A percentile compares a stretch with the other conserved stretches of the same genome.
These are phyloP conservation scores for Monilinia fructigena DNA, from an alignment of 2,329 filamentous ascomycete genomes.

Conservation along the genomic window DNA sequence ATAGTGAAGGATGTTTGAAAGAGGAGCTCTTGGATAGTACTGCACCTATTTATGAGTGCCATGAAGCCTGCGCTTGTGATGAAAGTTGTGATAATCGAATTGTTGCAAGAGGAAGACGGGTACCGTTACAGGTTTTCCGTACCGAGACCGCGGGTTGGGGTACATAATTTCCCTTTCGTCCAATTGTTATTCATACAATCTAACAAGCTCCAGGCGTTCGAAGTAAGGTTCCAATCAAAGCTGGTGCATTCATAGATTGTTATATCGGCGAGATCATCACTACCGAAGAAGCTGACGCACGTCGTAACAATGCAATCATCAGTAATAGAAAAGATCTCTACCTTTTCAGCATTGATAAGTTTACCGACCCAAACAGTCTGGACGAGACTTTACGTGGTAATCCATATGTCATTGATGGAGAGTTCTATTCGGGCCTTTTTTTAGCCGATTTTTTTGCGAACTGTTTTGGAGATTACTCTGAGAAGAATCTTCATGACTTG, in stretches of 20 bases:
- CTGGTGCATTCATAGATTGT: slow-evolving; percentile 76
- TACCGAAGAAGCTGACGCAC: slow-evolving; percentile 59
- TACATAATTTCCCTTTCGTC: slow-evolving; percentile 39
- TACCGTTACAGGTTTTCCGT: slow-evolving; percentile 75
- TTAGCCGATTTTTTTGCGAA: slow-evolving; percentile 76
- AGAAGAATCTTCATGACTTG: slow-evolving; percentile 72
- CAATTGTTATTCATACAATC: neutral
- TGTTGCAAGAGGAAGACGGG: slow-evolving; percentile 68
- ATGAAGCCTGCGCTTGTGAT: slow-evolving; percentile 66
- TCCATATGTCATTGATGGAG: slow-evolving; percentile 65
- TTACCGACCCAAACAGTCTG: slow-evolving; percentile 56
- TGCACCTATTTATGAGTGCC: slow-evolving; percentile 76
- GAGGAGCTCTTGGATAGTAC: slow-evolving; percentile 53
- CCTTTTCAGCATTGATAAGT: slow-evolving; percentile 80
- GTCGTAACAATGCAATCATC: slow-evolving; percentile 56
- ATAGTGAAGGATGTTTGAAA: slow-evolving; percentile 53
- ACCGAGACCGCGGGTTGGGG: slow-evolving; percentile 79
- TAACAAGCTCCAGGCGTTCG: slow-evolving; percentile 53
- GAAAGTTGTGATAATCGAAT: slow-evolving; percentile 68
- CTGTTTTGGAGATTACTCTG: slow-evolving; percentile 75
- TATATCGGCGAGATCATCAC: slow-evolving; percentile 75
- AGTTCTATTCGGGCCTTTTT: slow-evolving; percentile 75
- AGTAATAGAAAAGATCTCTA: slow-evolving; percentile 71
- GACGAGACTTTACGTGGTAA: slow-evolving; percentile 56
- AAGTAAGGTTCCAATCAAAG: slow-evolving; percentile 60